Percentiles rank a stretch among this genome's conserved stretches.
Conservation (phyloP, 2,329 filamentous ascomycete genomes). For the Pseudogymnoascus pannorum region DNA sequence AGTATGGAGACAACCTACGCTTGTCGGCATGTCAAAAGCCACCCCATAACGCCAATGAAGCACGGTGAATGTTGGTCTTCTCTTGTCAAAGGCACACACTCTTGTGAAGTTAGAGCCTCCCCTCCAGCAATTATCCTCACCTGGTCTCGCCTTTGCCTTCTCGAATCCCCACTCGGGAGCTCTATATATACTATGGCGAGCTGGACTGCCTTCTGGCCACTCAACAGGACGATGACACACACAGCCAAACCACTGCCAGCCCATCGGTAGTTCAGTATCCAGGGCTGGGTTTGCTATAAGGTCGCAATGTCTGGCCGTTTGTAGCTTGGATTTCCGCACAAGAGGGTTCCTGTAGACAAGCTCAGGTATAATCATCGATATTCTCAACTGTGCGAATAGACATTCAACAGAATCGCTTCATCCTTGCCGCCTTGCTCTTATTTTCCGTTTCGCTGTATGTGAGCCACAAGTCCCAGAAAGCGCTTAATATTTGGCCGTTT, state of each 20-base stretch:
- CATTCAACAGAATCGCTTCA: too few species aligned
- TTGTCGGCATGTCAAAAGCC: not conserved
- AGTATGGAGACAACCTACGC: not conserved
- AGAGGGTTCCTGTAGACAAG: not conserved
- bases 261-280: not conserved
- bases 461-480: too few species aligned
- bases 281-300: not conserved
- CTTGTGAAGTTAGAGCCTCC: too few species aligned
- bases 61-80: not conserved
- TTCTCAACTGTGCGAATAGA: too few species aligned
- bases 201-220: not conserved
- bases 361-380: too few species aligned
- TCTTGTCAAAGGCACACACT: too few species aligned
- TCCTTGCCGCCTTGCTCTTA: too few species aligned
- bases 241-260: not conserved
- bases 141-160: not conserved
- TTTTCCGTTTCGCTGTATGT: too few species aligned
- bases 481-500: too few species aligned
- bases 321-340: not conserved
- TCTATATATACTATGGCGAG: too few species aligned
- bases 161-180: too few species aligned
- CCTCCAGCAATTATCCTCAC: not conserved
- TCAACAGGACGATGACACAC: not conserved
- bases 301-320: not conserved
- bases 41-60: not conserved